phyloP scores from a whole-genome alignment of 805 yeast genomes.

The Torulaspora franciscae region DNA sequence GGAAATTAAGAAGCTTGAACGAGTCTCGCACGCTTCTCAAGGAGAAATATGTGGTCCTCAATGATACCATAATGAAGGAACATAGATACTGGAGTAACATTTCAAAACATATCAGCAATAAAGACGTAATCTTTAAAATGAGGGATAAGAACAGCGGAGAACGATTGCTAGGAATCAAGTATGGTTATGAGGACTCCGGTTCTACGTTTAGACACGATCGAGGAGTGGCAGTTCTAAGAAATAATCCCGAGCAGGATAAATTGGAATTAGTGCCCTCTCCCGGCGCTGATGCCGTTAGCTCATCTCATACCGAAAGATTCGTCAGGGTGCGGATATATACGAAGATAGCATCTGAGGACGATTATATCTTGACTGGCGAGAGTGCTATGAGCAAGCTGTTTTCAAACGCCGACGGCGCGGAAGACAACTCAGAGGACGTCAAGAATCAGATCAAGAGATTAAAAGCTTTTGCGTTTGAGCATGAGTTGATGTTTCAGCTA shows the following conservation, averaged over 20 bases:
- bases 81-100: constrained; percentile 50
- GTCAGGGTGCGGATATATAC: constrained; percentile 57
- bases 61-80: constrained; percentile 56
- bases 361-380: constrained; percentile 55
- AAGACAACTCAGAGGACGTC: constrained; percentile 35
- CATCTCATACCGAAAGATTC: constrained; percentile 39
- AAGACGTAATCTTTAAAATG: constrained; percentile 51
- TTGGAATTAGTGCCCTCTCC: constrained; percentile 40
- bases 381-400: constrained; percentile 34
- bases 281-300: constrained; percentile 5
- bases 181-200: constrained; percentile 90
- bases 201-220: constrained; percentile 61
- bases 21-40: constrained; percentile 50
- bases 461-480: constrained; percentile 76
- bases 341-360: constrained; percentile 48
- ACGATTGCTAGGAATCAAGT: constrained; percentile 67
- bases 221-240: constrained; percentile 70
- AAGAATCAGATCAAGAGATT: constrained; percentile 60
- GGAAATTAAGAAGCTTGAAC: constrained; percentile 72
- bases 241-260: constrained; percentile 36
- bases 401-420: constrained; percentile 10
- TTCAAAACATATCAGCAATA: constrained; percentile 26
- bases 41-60: constrained; percentile 47
- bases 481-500: constrained; percentile 76
- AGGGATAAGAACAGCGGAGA: constrained; percentile 52